These are phyloP conservation scores for Fusarium palustre DNA, from an alignment of 2,329 filamentous ascomycete genomes.

Conservation along the genomic window DNA sequence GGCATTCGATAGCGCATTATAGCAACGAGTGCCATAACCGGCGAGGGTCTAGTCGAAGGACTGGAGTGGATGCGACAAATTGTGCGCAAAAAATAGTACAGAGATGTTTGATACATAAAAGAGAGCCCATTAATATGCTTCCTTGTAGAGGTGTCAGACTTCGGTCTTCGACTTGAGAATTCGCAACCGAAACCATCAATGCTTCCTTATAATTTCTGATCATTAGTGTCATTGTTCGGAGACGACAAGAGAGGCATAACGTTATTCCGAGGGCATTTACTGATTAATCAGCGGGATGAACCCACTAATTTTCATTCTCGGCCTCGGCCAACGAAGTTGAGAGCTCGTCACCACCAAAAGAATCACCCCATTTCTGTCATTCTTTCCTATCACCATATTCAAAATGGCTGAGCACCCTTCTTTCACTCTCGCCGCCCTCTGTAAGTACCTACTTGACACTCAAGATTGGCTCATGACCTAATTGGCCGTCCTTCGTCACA, in stretches of 20 bases:
- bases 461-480: background rate
- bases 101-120: background rate
- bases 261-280: background rate
- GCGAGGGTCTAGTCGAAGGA: background rate
- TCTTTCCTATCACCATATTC: background rate
- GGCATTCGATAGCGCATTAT: background rate
- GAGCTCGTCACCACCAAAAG: slow-evolving; percentile 6
- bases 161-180: no score
- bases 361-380: background rate
- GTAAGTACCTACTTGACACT: slow-evolving; percentile 45
- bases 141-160: no score
- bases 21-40: background rate
- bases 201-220: no score
- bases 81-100: background rate
- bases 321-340: background rate
- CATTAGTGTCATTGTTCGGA: no score
- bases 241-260: background rate
- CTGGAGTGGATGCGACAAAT: background rate
- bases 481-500: slow-evolving; percentile 1
- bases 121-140: background rate
- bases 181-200: no score
- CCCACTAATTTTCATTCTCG: slow-evolving; percentile 13
- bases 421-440: slow-evolving; percentile 54
- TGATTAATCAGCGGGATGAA: background rate
- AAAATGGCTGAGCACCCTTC: slow-evolving; percentile 57